Percentiles rank a stretch among this genome's conserved stretches.
phyloP scores from a whole-genome alignment of 345 rosid genomes.

The Lumnitzera racemosa region DNA sequence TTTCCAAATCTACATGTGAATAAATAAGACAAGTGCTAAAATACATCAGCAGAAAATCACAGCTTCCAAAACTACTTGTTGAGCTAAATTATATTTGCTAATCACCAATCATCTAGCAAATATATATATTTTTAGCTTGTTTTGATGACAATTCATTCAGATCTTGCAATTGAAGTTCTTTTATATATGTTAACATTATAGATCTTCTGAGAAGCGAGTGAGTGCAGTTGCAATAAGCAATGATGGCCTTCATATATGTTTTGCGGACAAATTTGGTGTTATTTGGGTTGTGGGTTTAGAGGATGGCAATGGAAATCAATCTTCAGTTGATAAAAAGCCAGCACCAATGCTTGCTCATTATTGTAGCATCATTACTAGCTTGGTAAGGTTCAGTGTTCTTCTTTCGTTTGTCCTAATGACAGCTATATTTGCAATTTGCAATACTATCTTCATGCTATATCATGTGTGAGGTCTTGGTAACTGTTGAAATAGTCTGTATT shows the following conservation, averaged over 20 bases:
- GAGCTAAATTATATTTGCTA: too few species aligned
- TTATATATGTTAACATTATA: constrained; percentile 15
- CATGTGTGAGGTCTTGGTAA: too few species aligned
- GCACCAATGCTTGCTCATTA: constrained; percentile 76
- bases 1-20: too few species aligned
- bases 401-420: neutral
- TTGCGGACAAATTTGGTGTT: constrained; percentile 94
- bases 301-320: constrained; percentile 29
- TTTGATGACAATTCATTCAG: neutral
- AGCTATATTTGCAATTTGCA: too few species aligned
- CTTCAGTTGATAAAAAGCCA: constrained; percentile 45
- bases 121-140: neutral
- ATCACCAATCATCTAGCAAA: too few species aligned
- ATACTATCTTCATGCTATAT: too few species aligned
- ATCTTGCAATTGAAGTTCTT: neutral
- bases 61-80: too few species aligned
- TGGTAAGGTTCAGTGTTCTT: constrained; percentile 30
- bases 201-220: constrained; percentile 90
- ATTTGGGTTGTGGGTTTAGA: constrained; percentile 73
- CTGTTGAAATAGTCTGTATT: too few species aligned
- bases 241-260: constrained; percentile 61
- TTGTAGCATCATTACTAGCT: constrained; percentile 90
- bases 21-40: too few species aligned
- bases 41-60: too few species aligned
- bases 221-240: constrained; percentile 67